Evolutionary conservation across 164 flowering plant genomes (phyloP), one percentile per base, ranked within the genome.

Genomic region (Tinospora cordifolia): DNA sequence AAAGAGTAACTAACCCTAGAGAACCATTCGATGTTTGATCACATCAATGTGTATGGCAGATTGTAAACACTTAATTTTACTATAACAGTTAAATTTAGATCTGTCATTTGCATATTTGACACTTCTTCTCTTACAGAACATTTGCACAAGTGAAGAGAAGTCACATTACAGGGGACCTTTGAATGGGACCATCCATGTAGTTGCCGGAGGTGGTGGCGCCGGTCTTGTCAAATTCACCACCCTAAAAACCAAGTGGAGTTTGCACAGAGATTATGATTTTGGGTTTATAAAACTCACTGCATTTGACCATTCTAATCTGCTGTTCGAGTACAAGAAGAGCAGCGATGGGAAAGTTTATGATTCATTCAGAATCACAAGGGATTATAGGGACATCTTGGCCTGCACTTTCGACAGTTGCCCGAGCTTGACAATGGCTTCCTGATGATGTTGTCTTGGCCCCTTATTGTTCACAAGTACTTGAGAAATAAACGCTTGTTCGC

Each of bases 281-380:
- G 95, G 98, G 27, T 93, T 83, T 69, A 81, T 91, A 19, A 89
- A 91, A 67, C 85, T 93, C 27, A 93, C 96, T 14, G 98, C 98
- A 63, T 87, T 88, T 39, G 85, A 93, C 66, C 93, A 86, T 74
- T 87, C 97, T 7, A 83, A 80, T 22, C 78, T 93, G 68, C 69
- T 89, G 75, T 81, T 93, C 22, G 97, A 93, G 86, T 93, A 91
- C 83, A 88, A 85, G 83, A 93, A 83, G 81, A 93, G 97, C 83
- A 86, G 89, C 3, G 86, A 89, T 69, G 98, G 97, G 21, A 84
- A 81, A 70, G 92, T 90, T 8, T 84, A 86, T 25, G 97, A 93
- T 51, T 85, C 92, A 22, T 93, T 93, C 81, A 88, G 77, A 22
- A 85, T 91, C 66, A 78, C 87, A 3, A 72, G 98, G 51, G 87